phyloP scores from a whole-genome alignment of 2,329 filamentous ascomycete species.

The Sporothrix inflata region DNA sequence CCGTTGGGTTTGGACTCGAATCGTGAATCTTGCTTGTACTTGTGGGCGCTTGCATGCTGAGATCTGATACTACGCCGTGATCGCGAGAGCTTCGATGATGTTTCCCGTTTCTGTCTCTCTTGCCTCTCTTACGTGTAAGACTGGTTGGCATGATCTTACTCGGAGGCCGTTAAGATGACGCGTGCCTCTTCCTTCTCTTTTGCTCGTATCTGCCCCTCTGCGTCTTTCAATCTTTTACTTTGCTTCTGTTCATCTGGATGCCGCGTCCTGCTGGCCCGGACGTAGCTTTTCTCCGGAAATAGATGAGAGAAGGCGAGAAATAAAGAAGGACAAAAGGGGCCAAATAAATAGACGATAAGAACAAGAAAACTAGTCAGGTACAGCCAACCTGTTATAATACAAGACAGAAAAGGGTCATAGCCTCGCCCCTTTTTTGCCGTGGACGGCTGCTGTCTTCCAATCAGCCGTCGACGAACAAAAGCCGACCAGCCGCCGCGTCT shows the following conservation, averaged over 20 bases:
- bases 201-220: neutral
- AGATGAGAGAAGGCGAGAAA: neutral
- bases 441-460: neutral
- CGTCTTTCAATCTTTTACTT: neutral
- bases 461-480: neutral
- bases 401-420: neutral
- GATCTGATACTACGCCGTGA: neutral
- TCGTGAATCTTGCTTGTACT: neutral
- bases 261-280: slow-evolving; percentile 9
- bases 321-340: neutral
- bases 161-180: neutral
- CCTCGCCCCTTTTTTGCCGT: neutral
- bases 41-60: too few species aligned
- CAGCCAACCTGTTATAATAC: too few species aligned
- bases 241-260: slow-evolving; percentile 3
- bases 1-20: neutral
- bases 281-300: slow-evolving; percentile 21
- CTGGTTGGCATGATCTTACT: neutral
- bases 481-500: neutral
- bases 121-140: neutral
- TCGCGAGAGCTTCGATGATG: neutral
- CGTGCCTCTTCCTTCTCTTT: neutral
- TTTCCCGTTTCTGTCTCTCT: neutral
- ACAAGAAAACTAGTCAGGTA: neutral
- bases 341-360: neutral